Percentiles rank a stretch among this genome's conserved stretches.
Evolutionary conservation across 108 stramenopile genomes (phyloP).

Genomic region (Skeletonema costatum): DNA sequence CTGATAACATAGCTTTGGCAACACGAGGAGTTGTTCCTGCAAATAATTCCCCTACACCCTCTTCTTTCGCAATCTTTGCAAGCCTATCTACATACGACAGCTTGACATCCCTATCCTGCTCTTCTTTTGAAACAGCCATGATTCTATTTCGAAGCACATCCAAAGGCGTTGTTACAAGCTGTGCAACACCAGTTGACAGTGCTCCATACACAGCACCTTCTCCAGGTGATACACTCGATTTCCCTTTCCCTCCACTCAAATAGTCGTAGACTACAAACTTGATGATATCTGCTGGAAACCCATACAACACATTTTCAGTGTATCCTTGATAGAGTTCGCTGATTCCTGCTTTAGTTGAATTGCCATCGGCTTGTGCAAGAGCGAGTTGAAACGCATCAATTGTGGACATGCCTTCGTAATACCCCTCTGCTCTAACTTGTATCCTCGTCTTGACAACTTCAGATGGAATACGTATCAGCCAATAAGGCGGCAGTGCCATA

Average conservation of each 20-base stretch:
- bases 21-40: slow-evolving; percentile 72
- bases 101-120: neutral
- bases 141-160: slow-evolving; percentile 83
- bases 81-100: slow-evolving; percentile 55
- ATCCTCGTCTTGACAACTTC: slow-evolving; percentile 85
- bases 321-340: slow-evolving; percentile 72
- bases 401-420: slow-evolving; percentile 52
- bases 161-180: slow-evolving; percentile 75
- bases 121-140: slow-evolving; percentile 53
- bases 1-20: slow-evolving; percentile 79
- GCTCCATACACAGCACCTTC: slow-evolving; percentile 78
- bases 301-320: slow-evolving; percentile 81
- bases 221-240: slow-evolving; percentile 48
- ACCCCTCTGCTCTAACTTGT: slow-evolving; percentile 66
- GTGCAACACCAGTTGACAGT: slow-evolving; percentile 68
- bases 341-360: slow-evolving; percentile 19
- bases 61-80: slow-evolving; percentile 52
- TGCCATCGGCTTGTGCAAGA: slow-evolving; percentile 13
- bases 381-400: slow-evolving; percentile 53
- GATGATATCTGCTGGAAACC: slow-evolving; percentile 79
- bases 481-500: slow-evolving; percentile 72
- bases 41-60: slow-evolving; percentile 72
- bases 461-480: slow-evolving; percentile 81
- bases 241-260: slow-evolving; percentile 46
- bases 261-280: slow-evolving; percentile 79